These are phyloP conservation scores for Clonostachys rosea DNA, from an alignment of 2,329 filamentous ascomycete species.

Conservation along the genomic window DNA sequence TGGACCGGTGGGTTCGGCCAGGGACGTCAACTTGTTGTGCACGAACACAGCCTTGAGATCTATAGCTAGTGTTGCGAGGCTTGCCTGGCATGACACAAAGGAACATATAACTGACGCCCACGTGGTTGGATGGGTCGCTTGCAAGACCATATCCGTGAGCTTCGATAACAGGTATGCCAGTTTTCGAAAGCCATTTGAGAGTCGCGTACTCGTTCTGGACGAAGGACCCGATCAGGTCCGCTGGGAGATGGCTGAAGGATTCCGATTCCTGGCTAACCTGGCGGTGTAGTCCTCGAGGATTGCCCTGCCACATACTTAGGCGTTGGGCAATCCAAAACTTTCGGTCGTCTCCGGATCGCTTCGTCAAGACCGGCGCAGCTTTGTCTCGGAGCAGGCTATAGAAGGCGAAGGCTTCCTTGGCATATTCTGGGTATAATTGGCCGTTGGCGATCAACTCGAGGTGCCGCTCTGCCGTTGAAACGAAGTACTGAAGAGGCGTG, in stretches of 20 bases:
- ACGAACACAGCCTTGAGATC: too few species aligned
- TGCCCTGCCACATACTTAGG: too few species aligned
- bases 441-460: slow-evolving; percentile 18
- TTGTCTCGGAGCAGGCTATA: slow-evolving; percentile 28
- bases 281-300: too few species aligned
- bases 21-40: background rate
- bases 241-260: slow-evolving; percentile 9
- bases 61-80: background rate
- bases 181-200: slow-evolving; percentile 19
- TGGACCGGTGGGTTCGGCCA: background rate
- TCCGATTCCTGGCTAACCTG: too few species aligned
- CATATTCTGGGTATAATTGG: slow-evolving; percentile 19
- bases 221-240: slow-evolving; percentile 14
- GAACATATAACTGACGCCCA: slow-evolving; percentile 18
- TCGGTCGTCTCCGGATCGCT: slow-evolving; percentile 7
- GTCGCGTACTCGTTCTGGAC: slow-evolving; percentile 21
- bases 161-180: slow-evolving; percentile 14
- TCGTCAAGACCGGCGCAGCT: background rate
- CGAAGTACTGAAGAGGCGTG: slow-evolving; percentile 10
- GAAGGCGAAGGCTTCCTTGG: slow-evolving; percentile 22
- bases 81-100: slow-evolving; percentile 14
- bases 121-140: slow-evolving; percentile 7
- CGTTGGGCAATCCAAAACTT: slow-evolving; percentile 20
- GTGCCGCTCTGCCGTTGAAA: slow-evolving; percentile 13
- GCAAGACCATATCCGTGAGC: slow-evolving; percentile 12